phyloP scores from a whole-genome alignment of 805 yeast species.

The Jamesozyma rosinii region DNA sequence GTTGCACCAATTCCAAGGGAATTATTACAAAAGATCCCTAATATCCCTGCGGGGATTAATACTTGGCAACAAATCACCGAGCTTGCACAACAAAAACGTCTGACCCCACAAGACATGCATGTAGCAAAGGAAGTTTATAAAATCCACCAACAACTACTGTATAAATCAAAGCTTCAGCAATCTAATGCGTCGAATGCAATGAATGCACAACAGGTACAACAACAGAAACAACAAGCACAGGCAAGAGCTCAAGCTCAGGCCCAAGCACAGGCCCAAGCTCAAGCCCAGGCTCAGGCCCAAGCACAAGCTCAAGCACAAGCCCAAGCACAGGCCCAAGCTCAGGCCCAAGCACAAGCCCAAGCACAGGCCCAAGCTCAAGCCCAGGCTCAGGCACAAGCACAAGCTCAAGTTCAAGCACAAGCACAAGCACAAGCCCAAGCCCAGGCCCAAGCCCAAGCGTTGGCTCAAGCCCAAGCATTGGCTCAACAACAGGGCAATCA shows the following conservation, averaged over 20 bases:
- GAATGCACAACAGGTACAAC: constrained; percentile 21
- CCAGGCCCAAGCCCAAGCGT: constrained; percentile 12
- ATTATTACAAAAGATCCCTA: constrained; percentile 21
- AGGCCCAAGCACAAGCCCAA: constrained; percentile 12
- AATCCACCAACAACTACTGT: constrained; percentile 51
- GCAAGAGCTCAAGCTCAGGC: constrained; percentile 21
- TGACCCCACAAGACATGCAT: constrained; percentile 27
- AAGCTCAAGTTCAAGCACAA: constrained; percentile 18
- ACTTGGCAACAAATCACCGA: constrained; percentile 53
- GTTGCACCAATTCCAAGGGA: constrained; percentile 47
- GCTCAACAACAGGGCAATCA: neutral
- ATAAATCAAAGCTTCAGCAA: constrained; percentile 36
- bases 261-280: constrained; percentile 15
- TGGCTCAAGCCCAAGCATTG: constrained; percentile 6
- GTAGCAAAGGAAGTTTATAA: constrained; percentile 40
- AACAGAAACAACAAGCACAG: constrained; percentile 11
- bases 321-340: neutral
- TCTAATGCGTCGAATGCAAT: constrained; percentile 25
- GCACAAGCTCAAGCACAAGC: constrained; percentile 15
- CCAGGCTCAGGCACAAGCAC: constrained; percentile 17
- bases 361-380: constrained; percentile 14
- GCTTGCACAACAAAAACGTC: constrained; percentile 29
- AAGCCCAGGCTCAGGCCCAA: constrained; percentile 6
- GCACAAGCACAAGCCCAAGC: constrained; percentile 10
- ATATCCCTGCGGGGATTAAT: constrained; percentile 56